Conservation (phyloP, 1,284 basidiomycete genomes). For the Ceratobasidium sp. region DNA sequence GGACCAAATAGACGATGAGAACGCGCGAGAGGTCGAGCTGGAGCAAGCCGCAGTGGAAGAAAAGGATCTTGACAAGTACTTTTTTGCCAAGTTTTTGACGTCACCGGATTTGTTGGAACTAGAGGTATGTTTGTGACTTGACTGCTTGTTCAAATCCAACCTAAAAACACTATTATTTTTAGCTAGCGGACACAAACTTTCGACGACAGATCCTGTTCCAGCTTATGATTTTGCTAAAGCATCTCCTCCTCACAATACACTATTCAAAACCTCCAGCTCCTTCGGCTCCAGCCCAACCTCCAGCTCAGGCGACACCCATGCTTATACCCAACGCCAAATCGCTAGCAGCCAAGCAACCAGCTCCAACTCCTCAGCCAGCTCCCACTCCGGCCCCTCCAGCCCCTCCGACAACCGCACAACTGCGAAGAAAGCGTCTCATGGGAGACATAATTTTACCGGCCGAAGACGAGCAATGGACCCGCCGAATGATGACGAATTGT, state of each 20-base stretch:
- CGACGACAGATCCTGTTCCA: conserved; percentile 91
- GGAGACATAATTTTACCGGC: conserved; percentile 72
- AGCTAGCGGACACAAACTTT: conserved; percentile 88
- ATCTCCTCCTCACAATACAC: conserved; percentile 70
- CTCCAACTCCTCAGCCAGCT: not conserved
- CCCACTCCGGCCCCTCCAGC: not conserved
- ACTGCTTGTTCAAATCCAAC: not conserved
- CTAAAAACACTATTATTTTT: conserved; percentile 38
- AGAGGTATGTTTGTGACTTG: conserved; percentile 61
- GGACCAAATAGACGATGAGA: conserved; percentile 26
- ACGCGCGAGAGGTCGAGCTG: conserved; percentile 66
- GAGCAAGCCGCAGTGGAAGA: conserved; percentile 57
- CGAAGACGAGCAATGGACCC: conserved; percentile 72
- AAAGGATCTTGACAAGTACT: conserved; percentile 60
- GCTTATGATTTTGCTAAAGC: conserved; percentile 79
- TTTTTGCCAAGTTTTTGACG: conserved; percentile 91
- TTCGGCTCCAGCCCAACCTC: not conserved
- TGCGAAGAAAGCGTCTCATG: conserved; percentile 16
- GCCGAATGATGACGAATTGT: conserved; percentile 67
- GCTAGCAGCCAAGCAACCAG: conserved; percentile 7
- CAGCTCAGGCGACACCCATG: not conserved
- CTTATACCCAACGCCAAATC: conserved; percentile 34
- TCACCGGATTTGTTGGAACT: conserved; percentile 84
- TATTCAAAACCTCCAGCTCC: conserved; percentile 63
- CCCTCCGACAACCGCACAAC: not conserved